Base-by-base conservation (phyloP, 2,329 filamentous ascomycete species). In the Cercospora janseana region DNA sequence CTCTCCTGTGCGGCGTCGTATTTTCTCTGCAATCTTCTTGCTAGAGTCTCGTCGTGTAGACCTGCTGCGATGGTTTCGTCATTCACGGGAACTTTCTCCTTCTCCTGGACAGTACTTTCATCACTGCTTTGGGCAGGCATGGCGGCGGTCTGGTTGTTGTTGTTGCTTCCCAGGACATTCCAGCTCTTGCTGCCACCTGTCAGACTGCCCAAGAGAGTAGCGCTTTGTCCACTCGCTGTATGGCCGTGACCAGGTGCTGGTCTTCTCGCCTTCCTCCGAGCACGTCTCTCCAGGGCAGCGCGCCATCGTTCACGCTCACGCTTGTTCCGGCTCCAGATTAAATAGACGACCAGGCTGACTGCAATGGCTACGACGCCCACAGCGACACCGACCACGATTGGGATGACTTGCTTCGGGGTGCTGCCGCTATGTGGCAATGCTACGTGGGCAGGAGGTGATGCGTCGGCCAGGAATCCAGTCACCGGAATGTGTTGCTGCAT, bases 131-230 rank as follows among this genome's bases (percentile, higher is more conserved):
- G 24, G 8, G 23, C 15, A 4, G 44, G 43, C 26, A 29, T 10
- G 6, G 32, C 21, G 12, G 31, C 29, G 26, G 28, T 46, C 21
- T 35, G 43, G 18, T 35, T 46, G 29, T 37, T n/a, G 29, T 37
- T n/a, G 15, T 28, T 31, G 2, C 23, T 24, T 18, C 24, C 24
- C 16, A 38, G 32, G 10, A 26, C 10, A 13, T 47, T 47, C 44
- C 44, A 47, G 32, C 44, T 47, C 24, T 47, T 47, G 32, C 20
- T 47, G 1, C 32, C 44, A 15, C 42, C 34, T 16, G 44, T 47
- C n/a, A 47, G 23, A 16, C 44, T 47, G 23, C 44, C 44, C 32
- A 47, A n/a, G 4, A 47, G 44, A 38, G 44, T 47, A n/a, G 44
- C 29, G 12, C 44, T 47, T 23, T 47, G 44, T 13, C 21, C 32